These are phyloP conservation scores for Alternaria arborescens DNA, from an alignment of 2,329 filamentous ascomycete species.

Conservation along the genomic window DNA sequence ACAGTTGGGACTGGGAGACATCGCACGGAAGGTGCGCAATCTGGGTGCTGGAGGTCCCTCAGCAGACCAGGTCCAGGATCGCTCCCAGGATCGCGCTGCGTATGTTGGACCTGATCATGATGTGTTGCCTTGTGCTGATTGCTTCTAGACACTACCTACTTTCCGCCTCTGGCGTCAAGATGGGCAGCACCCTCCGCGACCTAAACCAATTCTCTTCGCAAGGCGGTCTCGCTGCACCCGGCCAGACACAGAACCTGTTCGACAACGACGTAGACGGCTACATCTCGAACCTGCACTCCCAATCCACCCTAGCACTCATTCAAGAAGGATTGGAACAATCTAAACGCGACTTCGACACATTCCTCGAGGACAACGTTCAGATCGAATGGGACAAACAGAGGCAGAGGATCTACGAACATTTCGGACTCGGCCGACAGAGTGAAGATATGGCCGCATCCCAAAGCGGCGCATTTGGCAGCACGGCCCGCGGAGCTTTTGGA, in stretches of 20 bases:
- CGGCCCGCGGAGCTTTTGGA: conserved; percentile 62
- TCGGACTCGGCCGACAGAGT: conserved; percentile 72
- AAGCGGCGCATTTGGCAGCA: conserved; percentile 46
- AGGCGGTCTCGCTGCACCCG: conserved; percentile 68
- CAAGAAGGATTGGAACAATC: conserved; percentile 89
- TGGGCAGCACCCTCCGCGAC: conserved; percentile 84
- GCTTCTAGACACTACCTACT: conserved; percentile 83
- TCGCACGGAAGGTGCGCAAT: conserved; percentile 77
- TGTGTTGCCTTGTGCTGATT: conserved; percentile 22
- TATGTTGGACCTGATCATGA: conserved; percentile 44
- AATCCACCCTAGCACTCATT: conserved; percentile 91
- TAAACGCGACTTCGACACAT: conserved; percentile 89
- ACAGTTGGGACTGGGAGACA: conserved; percentile 90
- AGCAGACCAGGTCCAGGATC: conserved; percentile 56
- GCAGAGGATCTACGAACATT: conserved; percentile 93
- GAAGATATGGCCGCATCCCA: conserved; percentile 51
- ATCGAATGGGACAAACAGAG: conserved; percentile 97
- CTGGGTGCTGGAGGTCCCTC: conserved; percentile 77
- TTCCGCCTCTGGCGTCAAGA: conserved; percentile 91
- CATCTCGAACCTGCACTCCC: conserved; percentile 84
- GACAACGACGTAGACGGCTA: conserved; percentile 73
- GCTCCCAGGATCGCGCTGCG: conserved; percentile 60
- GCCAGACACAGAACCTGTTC: conserved; percentile 51
- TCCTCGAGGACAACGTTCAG: conserved; percentile 92
- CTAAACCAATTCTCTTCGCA: conserved; percentile 77